Evolutionary conservation across 176 grass and related monocot genomes (phyloP).

Genomic region (Rhynchospora pubera): DNA sequence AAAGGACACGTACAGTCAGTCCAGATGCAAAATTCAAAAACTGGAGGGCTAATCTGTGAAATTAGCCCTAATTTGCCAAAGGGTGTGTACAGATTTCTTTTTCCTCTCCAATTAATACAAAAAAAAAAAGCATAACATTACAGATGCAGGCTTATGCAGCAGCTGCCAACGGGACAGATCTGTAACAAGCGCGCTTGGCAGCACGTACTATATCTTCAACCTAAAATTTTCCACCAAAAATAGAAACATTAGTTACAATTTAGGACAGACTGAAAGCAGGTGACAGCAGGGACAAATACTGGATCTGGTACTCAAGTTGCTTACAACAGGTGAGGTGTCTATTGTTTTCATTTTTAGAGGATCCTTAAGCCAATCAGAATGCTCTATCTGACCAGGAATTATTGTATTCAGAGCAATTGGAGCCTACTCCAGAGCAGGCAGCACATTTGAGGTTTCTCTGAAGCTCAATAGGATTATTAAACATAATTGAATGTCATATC

Average conservation of each 20-base stretch:
- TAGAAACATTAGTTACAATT: neutral
- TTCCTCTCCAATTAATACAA: conserved; percentile 1
- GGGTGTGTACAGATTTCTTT: conserved; percentile 13
- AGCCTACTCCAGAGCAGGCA: neutral
- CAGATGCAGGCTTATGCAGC: conserved; percentile 36
- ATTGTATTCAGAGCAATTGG: neutral
- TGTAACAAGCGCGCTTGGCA: conserved; percentile 76
- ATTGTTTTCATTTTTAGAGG: neutral
- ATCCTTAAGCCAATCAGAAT: neutral
- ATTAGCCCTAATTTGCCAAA: neutral
- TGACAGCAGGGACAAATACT: neutral
- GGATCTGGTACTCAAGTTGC: neutral
- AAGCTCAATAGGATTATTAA: neutral
- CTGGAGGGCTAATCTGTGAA: conserved; percentile 6
- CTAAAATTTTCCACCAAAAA: conserved; percentile 22
- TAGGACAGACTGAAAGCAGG: neutral
- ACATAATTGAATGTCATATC: neutral
- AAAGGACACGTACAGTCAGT: conserved; percentile 18
- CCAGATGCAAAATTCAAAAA: conserved; percentile 29
- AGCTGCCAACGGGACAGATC: conserved; percentile 65
- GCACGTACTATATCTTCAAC: conserved; percentile 90
- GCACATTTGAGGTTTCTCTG: neutral
- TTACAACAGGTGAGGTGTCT: neutral
- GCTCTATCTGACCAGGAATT: neutral
- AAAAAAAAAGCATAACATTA: neutral